Percentiles rank a stretch among this genome's conserved stretches.
Evolutionary conservation across 2,329 filamentous ascomycete species (phyloP).

Genomic region (Pyrenophora tritici-repentis): DNA sequence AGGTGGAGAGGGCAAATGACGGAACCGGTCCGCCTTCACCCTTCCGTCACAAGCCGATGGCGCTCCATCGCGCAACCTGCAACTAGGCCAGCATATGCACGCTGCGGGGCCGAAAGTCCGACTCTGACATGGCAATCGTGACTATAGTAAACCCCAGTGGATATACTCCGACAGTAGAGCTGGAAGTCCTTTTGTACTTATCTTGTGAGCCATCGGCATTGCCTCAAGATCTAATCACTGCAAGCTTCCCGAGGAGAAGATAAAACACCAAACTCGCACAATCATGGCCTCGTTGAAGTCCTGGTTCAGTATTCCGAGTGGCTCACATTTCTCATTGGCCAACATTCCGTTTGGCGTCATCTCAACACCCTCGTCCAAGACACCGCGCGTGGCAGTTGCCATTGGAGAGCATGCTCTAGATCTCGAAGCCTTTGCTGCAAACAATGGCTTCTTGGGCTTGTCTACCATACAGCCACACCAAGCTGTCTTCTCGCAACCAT

Average conservation of each 20-base stretch:
- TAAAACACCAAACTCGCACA: neutral
- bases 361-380: conserved; percentile 61
- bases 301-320: conserved; percentile 64
- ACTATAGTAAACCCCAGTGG: neutral
- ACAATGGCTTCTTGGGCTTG: conserved; percentile 64
- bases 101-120: conserved; percentile 17
- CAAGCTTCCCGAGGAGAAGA: neutral
- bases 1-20: conserved; percentile 21
- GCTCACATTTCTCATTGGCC: conserved; percentile 73
- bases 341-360: conserved; percentile 88
- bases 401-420: conserved; percentile 76
- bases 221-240: neutral
- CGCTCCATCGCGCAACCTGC: neutral
- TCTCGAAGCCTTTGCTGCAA: conserved; percentile 64
- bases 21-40: conserved; percentile 31
- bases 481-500: conserved; percentile 66
- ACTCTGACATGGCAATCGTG: neutral
- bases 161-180: neutral
- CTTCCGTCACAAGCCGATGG: conserved; percentile 35
- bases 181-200: neutral
- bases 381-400: conserved; percentile 69
- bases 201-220: neutral
- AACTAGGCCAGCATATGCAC: neutral
- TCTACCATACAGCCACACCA: conserved; percentile 63
- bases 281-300: conserved; percentile 50